Percentiles rank a stretch among this genome's conserved stretches.
These are phyloP conservation scores for Monilinia vaccinii-corymbosi DNA, from an alignment of 2,329 filamentous ascomycete species.

Conservation along the genomic window DNA sequence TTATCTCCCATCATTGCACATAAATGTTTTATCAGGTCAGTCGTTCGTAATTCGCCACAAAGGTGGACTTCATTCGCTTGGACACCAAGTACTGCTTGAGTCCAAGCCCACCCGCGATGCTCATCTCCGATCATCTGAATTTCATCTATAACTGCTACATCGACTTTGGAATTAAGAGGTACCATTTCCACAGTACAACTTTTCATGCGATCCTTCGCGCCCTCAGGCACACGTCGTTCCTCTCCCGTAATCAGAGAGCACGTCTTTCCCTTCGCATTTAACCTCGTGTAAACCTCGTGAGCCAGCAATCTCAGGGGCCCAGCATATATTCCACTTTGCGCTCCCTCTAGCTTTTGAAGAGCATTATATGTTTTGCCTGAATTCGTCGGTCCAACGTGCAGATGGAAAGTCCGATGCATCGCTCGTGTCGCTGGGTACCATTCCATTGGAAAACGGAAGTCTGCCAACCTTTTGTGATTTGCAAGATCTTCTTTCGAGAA, in stretches of 20 bases:
- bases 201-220: conserved; percentile 49
- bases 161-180: conserved; percentile 40
- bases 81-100: conserved; percentile 77
- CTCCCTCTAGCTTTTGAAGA: conserved; percentile 70
- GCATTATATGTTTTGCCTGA: conserved; percentile 97
- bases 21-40: conserved; percentile 68
- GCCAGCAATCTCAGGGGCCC: conserved; percentile 83
- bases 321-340: conserved; percentile 74
- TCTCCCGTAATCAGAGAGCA: conserved; percentile 87
- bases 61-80: conserved; percentile 85
- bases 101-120: conserved; percentile 90
- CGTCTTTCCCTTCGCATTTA: conserved; percentile 65
- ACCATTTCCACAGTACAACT: conserved; percentile 96
- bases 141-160: conserved; percentile 95
- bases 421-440: conserved; percentile 83
- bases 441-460: conserved; percentile 80
- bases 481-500: conserved; percentile 29
- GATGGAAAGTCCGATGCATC: conserved; percentile 73
- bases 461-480: conserved; percentile 56
- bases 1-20: conserved; percentile 75
- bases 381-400: conserved; percentile 95
- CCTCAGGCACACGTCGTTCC: conserved; percentile 63
- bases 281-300: conserved; percentile 87
- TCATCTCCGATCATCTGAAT: conserved; percentile 89
- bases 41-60: conserved; percentile 79